Evolutionary conservation across 805 yeast genomes (phyloP).

Genomic region (Candida methanosorbosa): DNA sequence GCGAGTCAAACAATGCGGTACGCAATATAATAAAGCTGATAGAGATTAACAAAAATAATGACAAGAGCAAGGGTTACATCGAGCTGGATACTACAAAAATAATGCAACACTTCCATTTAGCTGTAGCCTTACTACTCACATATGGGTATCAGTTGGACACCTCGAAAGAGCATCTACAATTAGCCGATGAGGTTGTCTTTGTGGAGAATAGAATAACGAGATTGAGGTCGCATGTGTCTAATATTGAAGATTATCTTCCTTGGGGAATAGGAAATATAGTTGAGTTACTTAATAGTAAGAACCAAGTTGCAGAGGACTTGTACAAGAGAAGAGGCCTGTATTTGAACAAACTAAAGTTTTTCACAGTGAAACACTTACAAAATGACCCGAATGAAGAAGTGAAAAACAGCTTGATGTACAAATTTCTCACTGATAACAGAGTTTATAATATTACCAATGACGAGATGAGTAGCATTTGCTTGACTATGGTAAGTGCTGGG

Average conservation of each 20-base stretch:
- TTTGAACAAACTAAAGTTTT: slow-evolving; percentile 30
- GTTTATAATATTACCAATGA: slow-evolving; percentile 3
- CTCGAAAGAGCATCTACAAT: slow-evolving; percentile 23
- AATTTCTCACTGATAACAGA: slow-evolving; percentile 9
- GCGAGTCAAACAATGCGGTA: slow-evolving; percentile 28
- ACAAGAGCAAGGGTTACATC: too few species aligned
- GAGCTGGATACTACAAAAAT: slow-evolving; percentile 33
- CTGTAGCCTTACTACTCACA: slow-evolving; percentile 40
- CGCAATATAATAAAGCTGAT: background rate
- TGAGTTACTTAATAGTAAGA: slow-evolving; percentile 7
- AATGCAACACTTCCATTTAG: slow-evolving; percentile 42
- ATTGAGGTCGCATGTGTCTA: slow-evolving; percentile 49
- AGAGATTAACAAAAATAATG: slow-evolving; percentile 7
- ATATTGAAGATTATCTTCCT: slow-evolving; percentile 48
- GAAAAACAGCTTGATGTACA: slow-evolving; percentile 17
- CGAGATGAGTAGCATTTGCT: slow-evolving; percentile 44
- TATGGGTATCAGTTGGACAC: slow-evolving; percentile 44
- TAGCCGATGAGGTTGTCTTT: slow-evolving; percentile 43
- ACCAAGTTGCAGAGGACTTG: slow-evolving; percentile 15
- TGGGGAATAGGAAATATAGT: slow-evolving; percentile 23
- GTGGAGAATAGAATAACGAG: slow-evolving; percentile 51
- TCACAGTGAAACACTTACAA: slow-evolving; percentile 13
- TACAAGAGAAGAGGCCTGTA: slow-evolving; percentile 40
- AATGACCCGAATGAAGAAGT: slow-evolving; percentile 2
- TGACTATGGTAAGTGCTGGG: slow-evolving; percentile 76